Evolutionary conservation across 108 stramenopile genomes (phyloP).

Genomic region (Craspedostauros australis): DNA sequence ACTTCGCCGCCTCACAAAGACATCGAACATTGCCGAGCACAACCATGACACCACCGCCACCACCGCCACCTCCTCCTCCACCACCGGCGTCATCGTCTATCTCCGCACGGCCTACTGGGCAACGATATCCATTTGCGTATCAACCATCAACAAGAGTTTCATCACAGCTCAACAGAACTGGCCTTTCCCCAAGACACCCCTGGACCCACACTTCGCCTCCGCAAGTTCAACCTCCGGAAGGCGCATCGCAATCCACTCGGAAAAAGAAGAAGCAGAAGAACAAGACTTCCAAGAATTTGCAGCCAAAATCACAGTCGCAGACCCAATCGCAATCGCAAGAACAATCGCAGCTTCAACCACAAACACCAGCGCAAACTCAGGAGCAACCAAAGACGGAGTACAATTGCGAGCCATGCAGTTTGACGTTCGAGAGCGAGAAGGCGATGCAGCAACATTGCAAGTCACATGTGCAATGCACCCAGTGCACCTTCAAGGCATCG

Average conservation of each 20-base stretch:
- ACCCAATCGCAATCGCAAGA: neutral
- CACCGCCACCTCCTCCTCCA: conserved; percentile 21
- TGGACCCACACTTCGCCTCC: neutral
- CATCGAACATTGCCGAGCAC: neutral
- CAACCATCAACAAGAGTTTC: conserved; percentile 2
- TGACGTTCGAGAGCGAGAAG: conserved; percentile 24
- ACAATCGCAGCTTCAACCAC: neutral
- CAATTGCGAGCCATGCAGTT: conserved; percentile 37
- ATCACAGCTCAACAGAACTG: neutral
- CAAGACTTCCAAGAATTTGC: neutral
- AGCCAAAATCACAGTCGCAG: neutral
- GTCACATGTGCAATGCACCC: conserved; percentile 38
- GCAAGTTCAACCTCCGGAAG: too few species aligned
- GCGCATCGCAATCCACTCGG: too few species aligned
- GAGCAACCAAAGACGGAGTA: conserved; percentile 1
- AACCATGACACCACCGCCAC: conserved; percentile 2
- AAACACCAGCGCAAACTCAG: neutral
- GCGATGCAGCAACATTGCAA: conserved; percentile 31
- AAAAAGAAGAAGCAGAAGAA: too few species aligned
- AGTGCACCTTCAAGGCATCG: conserved; percentile 38
- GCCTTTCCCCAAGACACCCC: neutral
- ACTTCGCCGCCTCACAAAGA: too few species aligned
- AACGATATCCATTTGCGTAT: conserved; percentile 1
- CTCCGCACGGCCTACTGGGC: neutral
- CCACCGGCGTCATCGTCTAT: neutral